Evolutionary conservation across 148 eudicot species (phyloP).

Genomic region (Camellia granthamiana): DNA sequence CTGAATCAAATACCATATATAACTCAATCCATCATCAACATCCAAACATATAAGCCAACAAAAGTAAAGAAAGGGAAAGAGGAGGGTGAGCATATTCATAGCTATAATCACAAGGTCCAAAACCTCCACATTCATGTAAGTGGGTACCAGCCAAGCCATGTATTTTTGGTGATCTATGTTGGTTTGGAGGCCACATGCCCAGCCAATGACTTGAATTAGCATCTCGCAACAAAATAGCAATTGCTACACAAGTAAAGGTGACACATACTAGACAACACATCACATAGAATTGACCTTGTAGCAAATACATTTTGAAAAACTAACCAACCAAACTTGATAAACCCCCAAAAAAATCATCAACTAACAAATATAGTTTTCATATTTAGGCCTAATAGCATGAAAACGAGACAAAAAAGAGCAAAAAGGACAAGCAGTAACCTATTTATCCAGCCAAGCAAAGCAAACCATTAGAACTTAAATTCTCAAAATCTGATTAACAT

Average conservation of each 20-base stretch:
- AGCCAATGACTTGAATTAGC: slow-evolving; percentile 5
- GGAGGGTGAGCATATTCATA: too few species aligned
- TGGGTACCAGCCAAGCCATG: neutral
- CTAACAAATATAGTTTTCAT: neutral
- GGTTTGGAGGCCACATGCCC: neutral
- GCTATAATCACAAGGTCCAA: slow-evolving; percentile 1
- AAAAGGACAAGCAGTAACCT: neutral
- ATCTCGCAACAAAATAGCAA: neutral
- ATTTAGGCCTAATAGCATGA: neutral
- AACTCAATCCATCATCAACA: slow-evolving; percentile 60
- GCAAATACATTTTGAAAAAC: neutral
- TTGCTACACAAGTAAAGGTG: neutral
- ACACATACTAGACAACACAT: neutral
- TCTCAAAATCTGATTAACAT: neutral
- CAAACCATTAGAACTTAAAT: neutral
- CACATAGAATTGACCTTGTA: neutral
- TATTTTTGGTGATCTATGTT: neutral
- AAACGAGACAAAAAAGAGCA: neutral
- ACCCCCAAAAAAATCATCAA: neutral
- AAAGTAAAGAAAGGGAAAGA: neutral
- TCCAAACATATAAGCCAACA: slow-evolving; percentile 26
- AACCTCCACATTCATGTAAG: neutral
- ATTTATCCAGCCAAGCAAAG: neutral
- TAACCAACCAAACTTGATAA: neutral
- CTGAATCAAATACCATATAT: slow-evolving; percentile 81